These are phyloP conservation scores for Mortierella sp. DNA, from an alignment of 371 early-diverging fungal species.

Conservation along the genomic window DNA sequence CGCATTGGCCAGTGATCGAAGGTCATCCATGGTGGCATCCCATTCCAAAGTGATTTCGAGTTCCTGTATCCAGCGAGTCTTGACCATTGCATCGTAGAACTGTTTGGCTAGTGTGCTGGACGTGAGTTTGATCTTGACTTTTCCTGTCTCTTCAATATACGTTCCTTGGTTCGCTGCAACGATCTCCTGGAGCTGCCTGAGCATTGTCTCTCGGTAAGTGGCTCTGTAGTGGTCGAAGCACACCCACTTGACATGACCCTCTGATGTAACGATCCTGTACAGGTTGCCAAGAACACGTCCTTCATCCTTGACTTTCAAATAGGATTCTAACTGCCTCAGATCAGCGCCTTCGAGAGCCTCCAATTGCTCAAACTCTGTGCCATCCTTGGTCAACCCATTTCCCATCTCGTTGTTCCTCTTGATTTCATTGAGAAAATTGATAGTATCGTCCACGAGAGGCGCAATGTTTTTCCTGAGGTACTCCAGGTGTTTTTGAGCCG, in stretches of 20 bases:
- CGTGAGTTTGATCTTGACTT: too few relatives aligned
- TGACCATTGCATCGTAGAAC: too few relatives aligned
- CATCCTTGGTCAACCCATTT: not conserved
- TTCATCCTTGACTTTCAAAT: not conserved
- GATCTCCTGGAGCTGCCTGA: too few relatives aligned
- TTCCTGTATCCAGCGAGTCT: too few relatives aligned
- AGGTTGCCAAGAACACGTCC: not conserved
- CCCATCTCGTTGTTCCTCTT: not conserved
- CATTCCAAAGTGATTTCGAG: too few relatives aligned
- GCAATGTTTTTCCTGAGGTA: not conserved
- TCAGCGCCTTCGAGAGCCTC: slow-evolving; percentile 5
- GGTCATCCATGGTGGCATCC: too few relatives aligned
- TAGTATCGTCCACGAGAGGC: not conserved
- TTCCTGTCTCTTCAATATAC: too few relatives aligned
- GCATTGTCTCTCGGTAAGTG: not conserved
- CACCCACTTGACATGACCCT: slow-evolving; percentile 14
- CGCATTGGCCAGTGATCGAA: too few relatives aligned
- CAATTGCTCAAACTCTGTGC: not conserved
- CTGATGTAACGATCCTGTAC: not conserved
- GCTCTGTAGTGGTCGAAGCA: slow-evolving; percentile 1
- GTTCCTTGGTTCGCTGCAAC: too few relatives aligned
- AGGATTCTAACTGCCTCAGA: not conserved
- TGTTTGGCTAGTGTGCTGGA: too few relatives aligned
- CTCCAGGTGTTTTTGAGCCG: not conserved
- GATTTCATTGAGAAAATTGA: not conserved